phyloP scores from a whole-genome alignment of 2,329 filamentous ascomycete genomes.

The Eurotiales sp. region DNA sequence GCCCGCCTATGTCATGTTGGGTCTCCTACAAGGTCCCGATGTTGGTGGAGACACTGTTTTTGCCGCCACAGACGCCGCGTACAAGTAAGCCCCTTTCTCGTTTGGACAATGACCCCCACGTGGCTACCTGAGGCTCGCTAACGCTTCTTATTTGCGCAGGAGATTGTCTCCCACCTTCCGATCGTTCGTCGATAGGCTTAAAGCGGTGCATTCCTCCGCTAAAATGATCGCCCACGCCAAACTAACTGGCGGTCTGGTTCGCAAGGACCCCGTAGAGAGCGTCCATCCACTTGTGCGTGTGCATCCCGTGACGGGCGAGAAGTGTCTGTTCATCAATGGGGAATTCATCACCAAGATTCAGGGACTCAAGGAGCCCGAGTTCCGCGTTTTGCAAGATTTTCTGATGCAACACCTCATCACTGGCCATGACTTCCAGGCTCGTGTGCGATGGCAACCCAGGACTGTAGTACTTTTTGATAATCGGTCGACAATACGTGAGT shows the following conservation, averaged over 20 bases:
- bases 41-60: constrained; percentile 49
- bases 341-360: constrained; percentile 48
- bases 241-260: constrained; percentile 41
- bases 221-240: constrained; percentile 44
- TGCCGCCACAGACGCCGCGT: constrained; percentile 43
- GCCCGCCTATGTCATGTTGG: constrained; percentile 47
- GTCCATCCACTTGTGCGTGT: constrained; percentile 46
- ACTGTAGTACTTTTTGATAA: constrained; percentile 53
- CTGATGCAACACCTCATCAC: constrained; percentile 46
- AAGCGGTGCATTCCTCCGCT: constrained; percentile 38
- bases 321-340: constrained; percentile 47
- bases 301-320: constrained; percentile 48
- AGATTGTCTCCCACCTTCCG: constrained; percentile 52
- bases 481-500: constrained; percentile 45
- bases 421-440: constrained; percentile 47
- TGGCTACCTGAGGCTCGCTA: too few species aligned
- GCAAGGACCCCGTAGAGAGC: constrained; percentile 43
- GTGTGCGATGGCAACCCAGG: constrained; percentile 47
- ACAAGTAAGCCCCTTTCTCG: constrained; percentile 30
- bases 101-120: too few species aligned
- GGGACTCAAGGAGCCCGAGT: constrained; percentile 47
- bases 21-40: constrained; percentile 48
- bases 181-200: constrained; percentile 30
- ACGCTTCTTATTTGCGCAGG: constrained; percentile 14
- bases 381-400: constrained; percentile 45